These are phyloP conservation scores for Marsdenia floribunda DNA, from an alignment of 257 asterid species.

Conservation along the genomic window DNA sequence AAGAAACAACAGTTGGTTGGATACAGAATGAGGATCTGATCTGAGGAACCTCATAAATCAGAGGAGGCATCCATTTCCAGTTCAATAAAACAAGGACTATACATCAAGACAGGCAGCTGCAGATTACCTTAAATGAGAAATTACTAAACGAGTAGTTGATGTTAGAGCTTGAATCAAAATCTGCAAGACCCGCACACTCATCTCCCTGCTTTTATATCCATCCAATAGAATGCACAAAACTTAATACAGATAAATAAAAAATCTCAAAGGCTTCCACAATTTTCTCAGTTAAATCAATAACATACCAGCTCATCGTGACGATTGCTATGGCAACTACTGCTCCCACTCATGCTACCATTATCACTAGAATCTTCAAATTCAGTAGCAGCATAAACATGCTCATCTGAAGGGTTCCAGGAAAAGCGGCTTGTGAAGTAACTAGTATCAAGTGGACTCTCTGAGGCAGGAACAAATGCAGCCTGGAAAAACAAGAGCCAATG, in stretches of 20 bases:
- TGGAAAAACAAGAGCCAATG: slow-evolving; percentile 22
- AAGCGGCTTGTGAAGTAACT: slow-evolving; percentile 94
- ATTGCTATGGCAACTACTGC: slow-evolving; percentile 87
- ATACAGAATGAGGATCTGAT: neutral
- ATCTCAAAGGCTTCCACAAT: neutral
- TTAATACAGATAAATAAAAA: neutral
- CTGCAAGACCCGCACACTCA: slow-evolving; percentile 60
- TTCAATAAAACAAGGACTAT: neutral
- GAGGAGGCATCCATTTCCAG: neutral
- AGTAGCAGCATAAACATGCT: slow-evolving; percentile 72
- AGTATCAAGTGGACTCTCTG: slow-evolving; percentile 89
- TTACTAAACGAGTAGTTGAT: slow-evolving; percentile 90
- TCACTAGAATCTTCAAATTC: slow-evolving; percentile 88
- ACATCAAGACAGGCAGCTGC: neutral
- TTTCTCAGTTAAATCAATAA: neutral
- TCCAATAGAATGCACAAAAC: slow-evolving; percentile 11
- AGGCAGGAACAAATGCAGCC: slow-evolving; percentile 96
- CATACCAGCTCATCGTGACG: slow-evolving; percentile 87
- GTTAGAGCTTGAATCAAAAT: slow-evolving; percentile 63
- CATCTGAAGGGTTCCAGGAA: slow-evolving; percentile 94
- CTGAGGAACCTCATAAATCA: neutral
- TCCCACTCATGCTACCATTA: slow-evolving; percentile 69
- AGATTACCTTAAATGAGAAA: slow-evolving; percentile 84
- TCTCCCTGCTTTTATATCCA: slow-evolving; percentile 47
- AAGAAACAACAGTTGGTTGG: neutral